Evolutionary conservation across 768 basidiomycete species (phyloP), one percentile per base, ranked within the genome.

Genomic region (Cyathus striatus): DNA sequence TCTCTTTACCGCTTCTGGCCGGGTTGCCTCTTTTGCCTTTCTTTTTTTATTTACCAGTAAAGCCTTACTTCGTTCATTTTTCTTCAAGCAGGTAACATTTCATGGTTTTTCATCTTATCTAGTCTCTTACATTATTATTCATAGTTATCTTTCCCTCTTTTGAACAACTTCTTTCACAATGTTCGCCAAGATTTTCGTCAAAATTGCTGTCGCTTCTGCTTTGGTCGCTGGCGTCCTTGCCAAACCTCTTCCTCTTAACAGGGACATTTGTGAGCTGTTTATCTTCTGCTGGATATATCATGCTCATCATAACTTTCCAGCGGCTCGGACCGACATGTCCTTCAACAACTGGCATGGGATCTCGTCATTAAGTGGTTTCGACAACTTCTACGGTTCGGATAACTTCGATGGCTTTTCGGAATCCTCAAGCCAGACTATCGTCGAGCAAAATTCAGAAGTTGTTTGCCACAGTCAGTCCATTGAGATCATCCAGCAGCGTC

Each of bases 401-500:
- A 69, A 73, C 62, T 75, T 71, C 48, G 61, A 61, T 49, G 66
- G 69, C 44, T n/a, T n/a, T n/a, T 59, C 51, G 43, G 47, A 55
- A 41, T 66, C 60, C 51, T 51, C 46, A 14, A 37, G 35, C 35
- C 35, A 37, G 38, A 57, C 65, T 43, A 56, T 59, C 24, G 48
- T 72, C 40, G 59, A 66, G 6, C 57, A 66, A 39, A 56, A 64
- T 45, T 44, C 13, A 2, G 35, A 68, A 34, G 44, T 73, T 17
- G 69, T 70, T 37, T 73, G 70, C 60, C 66, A 61, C 43, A 54
- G 58, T 18, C 53, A 65, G 50, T 48, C 51, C 26, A 49, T 72
- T 39, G 57, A 57, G 41, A 66, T 76, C 55, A 60, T 73, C 41
- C 73, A 76, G 46, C 72, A 76, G 44, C 62, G 65, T 6, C 64